These are phyloP conservation scores for Rhynchospora breviuscula DNA, from an alignment of 176 grass and related monocot genomes.

Conservation along the genomic window DNA sequence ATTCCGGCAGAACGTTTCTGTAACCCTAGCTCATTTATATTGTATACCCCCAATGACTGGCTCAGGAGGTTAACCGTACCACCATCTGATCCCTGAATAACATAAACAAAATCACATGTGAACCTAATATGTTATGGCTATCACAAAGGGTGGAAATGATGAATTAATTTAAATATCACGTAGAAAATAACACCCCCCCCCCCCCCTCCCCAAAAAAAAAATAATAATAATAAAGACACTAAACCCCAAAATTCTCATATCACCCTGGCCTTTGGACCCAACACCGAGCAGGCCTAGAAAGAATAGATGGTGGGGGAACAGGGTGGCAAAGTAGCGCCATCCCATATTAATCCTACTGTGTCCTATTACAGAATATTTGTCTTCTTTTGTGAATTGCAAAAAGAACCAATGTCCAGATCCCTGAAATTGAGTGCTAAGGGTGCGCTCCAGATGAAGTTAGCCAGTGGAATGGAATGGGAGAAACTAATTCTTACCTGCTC, in stretches of 20 bases:
- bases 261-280: too few species aligned
- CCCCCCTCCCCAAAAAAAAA: too few species aligned
- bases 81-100: constrained; percentile 64
- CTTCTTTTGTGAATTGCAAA: neutral
- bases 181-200: neutral
- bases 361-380: neutral
- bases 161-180: neutral
- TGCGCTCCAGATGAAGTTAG: too few species aligned
- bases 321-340: too few species aligned
- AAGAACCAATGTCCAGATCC: neutral
- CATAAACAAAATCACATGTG: constrained; percentile 8
- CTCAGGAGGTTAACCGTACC: constrained; percentile 86
- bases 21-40: constrained; percentile 79
- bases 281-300: too few species aligned
- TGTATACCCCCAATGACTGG: constrained; percentile 81
- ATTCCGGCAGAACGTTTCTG: constrained; percentile 38
- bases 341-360: neutral
- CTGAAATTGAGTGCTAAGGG: neutral
- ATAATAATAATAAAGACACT: too few species aligned
- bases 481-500: too few species aligned
- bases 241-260: too few species aligned
- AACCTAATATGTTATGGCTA: constrained; percentile 17
- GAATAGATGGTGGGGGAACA: too few species aligned
- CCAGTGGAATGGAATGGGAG: too few species aligned
- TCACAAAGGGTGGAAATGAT: neutral